Evolutionary conservation across 805 yeast genomes (phyloP).

Genomic region (Diddensiella transvaalensis): DNA sequence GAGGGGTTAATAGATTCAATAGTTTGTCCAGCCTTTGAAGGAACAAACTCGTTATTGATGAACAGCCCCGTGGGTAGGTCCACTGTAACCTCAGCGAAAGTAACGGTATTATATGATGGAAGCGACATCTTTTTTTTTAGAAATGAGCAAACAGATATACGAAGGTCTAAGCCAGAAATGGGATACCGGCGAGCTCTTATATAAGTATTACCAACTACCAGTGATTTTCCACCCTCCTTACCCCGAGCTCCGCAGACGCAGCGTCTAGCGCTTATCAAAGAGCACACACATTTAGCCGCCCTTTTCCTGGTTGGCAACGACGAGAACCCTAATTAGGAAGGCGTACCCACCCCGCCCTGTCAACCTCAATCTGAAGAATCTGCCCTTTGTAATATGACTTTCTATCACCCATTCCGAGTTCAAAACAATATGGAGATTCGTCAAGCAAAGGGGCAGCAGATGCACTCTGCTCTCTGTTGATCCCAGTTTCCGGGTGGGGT

Average conservation of each 20-base stretch:
- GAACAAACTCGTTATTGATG: conserved; percentile 75
- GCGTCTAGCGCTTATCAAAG: background rate
- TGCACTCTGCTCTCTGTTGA: too few species aligned
- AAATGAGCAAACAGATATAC: background rate
- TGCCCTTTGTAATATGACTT: background rate
- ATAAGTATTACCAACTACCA: background rate
- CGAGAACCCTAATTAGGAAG: background rate
- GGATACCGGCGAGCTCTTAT: background rate
- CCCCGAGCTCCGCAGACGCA: conserved; percentile 1
- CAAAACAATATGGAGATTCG: too few species aligned
- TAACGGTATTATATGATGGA: conserved; percentile 22
- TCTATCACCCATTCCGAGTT: too few species aligned
- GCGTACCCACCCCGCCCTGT: too few species aligned
- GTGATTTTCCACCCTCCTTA: background rate
- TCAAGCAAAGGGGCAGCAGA: too few species aligned
- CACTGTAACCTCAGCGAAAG: conserved; percentile 60
- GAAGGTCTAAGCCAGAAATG: background rate
- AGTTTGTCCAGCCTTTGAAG: conserved; percentile 48
- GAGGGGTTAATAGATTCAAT: conserved; percentile 48
- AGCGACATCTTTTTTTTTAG: conserved; percentile 20
- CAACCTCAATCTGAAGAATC: background rate
- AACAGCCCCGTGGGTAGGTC: conserved; percentile 83
- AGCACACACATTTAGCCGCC: background rate
- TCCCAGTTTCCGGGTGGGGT: too few species aligned
- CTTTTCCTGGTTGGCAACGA: background rate